Conservation (phyloP, 805 yeast species). For the Candida dendrica region DNA sequence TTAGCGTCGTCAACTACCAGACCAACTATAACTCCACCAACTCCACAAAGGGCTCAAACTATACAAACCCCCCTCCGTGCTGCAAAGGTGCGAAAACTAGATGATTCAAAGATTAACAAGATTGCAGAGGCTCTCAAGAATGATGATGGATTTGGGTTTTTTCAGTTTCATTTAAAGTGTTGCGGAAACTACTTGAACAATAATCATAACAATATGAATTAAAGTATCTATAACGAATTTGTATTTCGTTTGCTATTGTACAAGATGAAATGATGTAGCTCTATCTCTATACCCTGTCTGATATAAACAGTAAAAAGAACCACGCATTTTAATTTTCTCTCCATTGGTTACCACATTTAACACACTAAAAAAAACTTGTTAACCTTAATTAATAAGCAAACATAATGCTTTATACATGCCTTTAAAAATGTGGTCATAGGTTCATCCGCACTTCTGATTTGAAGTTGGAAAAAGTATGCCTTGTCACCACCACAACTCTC, state of each 20-base stretch:
- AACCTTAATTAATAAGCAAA: too few species aligned
- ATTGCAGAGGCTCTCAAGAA: constrained; percentile 1
- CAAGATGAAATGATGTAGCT: too few species aligned
- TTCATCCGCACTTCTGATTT: constrained; percentile 96
- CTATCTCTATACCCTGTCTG: too few species aligned
- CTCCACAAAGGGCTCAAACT: background rate
- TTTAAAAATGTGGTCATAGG: constrained; percentile 98
- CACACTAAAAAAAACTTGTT: constrained; percentile 39
- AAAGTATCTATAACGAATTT: background rate
- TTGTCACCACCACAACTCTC: constrained; percentile 81
- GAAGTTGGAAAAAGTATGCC: constrained; percentile 95
- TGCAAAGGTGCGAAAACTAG: background rate
- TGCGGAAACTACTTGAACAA: background rate
- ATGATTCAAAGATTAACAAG: background rate
- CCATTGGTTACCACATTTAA: constrained; percentile 92
- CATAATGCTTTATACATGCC: too few species aligned
- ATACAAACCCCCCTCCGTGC: background rate
- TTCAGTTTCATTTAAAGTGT: background rate
- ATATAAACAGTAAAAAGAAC: background rate
- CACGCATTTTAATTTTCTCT: constrained; percentile 67
- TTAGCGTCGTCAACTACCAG: background rate
- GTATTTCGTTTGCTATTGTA: too few species aligned
- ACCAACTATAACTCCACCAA: background rate
- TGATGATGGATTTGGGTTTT: constrained; percentile 3
- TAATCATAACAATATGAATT: background rate